A percentile compares a stretch with the other conserved stretches of the same genome.
Conservation (phyloP, 192 early-diverging fungal genomes). For the Gaertneriomyces sp. region DNA sequence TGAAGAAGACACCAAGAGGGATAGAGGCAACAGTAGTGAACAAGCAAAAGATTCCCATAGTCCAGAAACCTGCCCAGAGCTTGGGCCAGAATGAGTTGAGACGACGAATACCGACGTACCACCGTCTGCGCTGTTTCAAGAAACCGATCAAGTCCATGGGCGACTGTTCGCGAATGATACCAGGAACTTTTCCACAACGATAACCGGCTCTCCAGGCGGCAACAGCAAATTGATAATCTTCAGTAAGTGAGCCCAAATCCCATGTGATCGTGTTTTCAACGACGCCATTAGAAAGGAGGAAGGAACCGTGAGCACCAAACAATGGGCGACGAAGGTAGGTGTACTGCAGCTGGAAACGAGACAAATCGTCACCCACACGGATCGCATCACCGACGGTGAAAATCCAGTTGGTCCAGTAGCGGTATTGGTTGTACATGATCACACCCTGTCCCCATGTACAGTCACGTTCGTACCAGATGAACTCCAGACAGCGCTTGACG, state of each 20-base stretch:
- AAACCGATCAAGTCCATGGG: conserved; percentile 51
- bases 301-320: conserved; percentile 57
- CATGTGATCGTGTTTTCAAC: conserved; percentile 56
- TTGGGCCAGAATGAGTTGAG: conserved; percentile 51
- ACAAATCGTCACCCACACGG: conserved; percentile 55
- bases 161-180: conserved; percentile 52
- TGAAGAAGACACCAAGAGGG: conserved; percentile 37
- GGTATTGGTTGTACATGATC: conserved; percentile 59
- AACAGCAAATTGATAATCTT: conserved; percentile 56
- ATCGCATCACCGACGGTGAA: conserved; percentile 58
- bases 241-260: conserved; percentile 53
- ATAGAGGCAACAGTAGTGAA: conserved; percentile 46
- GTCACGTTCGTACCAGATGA: conserved; percentile 56
- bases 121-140: conserved; percentile 53
- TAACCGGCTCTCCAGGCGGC: conserved; percentile 49
- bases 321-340: conserved; percentile 53
- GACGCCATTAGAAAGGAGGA: conserved; percentile 48
- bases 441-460: conserved; percentile 55
- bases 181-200: conserved; percentile 53
- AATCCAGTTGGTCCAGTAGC: conserved; percentile 55
- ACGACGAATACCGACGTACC: conserved; percentile 55
- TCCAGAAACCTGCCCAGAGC: conserved; percentile 56
- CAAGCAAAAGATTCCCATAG: conserved; percentile 46
- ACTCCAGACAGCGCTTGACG: conserved; percentile 47
- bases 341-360: conserved; percentile 58